A percentile compares a stretch with the other conserved stretches of the same genome.
Conservation (phyloP, 306 rosid species). For the Lathyrus sativus region DNA sequence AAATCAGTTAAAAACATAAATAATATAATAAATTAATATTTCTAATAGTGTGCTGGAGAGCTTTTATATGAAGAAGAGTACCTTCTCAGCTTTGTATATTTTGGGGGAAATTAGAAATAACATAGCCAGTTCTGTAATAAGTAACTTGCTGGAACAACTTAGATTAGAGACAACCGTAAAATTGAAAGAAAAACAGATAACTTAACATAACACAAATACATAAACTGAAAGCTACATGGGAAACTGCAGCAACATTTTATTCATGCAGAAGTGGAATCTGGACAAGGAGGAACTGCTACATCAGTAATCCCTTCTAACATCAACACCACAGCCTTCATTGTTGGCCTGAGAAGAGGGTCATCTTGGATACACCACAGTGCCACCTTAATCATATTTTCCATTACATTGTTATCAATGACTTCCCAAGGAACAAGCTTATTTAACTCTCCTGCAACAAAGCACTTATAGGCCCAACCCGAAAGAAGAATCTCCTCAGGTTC, state of each 20-base stretch:
- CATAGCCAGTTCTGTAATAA: too few species aligned
- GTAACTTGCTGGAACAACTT: neutral
- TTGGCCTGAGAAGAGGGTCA: constrained; percentile 45
- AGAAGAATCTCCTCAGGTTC: constrained; percentile 43
- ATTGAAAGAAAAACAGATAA: constrained; percentile 4
- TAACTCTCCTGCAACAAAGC: constrained; percentile 34
- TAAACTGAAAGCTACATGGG: neutral
- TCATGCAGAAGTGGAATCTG: constrained; percentile 22
- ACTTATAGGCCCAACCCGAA: constrained; percentile 41
- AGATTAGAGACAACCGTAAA: neutral
- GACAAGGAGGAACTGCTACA: constrained; percentile 47
- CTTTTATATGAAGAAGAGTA: too few species aligned
- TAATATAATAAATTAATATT: too few species aligned
- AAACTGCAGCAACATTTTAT: neutral
- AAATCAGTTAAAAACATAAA: too few species aligned
- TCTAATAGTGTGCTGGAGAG: too few species aligned
- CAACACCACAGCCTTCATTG: constrained; percentile 49
- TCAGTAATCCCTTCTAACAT: constrained; percentile 45
- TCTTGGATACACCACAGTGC: constrained; percentile 51
- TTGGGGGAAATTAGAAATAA: too few species aligned
- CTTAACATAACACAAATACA: neutral
- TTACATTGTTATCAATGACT: constrained; percentile 1
- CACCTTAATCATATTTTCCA: constrained; percentile 45
- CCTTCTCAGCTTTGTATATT: too few species aligned
- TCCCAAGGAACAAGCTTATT: constrained; percentile 38